Conservation (phyloP, 805 yeast genomes). For the Pichia deserticola region DNA sequence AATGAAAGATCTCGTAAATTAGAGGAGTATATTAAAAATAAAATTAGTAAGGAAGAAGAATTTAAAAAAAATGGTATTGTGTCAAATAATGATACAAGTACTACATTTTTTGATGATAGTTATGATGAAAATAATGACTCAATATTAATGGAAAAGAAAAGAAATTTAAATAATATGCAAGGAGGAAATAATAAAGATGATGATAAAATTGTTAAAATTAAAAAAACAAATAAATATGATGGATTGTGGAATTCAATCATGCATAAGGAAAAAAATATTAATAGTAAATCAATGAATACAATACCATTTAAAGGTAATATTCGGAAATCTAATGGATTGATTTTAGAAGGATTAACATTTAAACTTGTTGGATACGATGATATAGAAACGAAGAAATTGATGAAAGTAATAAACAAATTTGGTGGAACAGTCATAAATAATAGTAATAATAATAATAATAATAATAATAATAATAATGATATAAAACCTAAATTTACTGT, state of each 20-base stretch:
- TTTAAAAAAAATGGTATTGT: not conserved
- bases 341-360: slow-evolving; percentile 17
- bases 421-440: slow-evolving; percentile 12
- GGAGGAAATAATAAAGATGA: not conserved
- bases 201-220: slow-evolving; percentile 11
- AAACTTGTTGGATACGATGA: slow-evolving; percentile 15
- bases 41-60: not conserved
- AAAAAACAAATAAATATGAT: not conserved
- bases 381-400: slow-evolving; percentile 14
- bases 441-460: not conserved
- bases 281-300: not conserved
- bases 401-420: slow-evolving; percentile 19
- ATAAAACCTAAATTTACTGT: slow-evolving; percentile 11
- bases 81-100: not conserved
- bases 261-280: slow-evolving; percentile 8
- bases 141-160: not conserved
- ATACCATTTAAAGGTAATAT: not conserved
- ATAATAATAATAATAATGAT: not conserved
- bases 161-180: not conserved
- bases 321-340: not conserved
- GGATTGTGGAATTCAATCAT: slow-evolving; percentile 22
- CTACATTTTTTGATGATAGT: not conserved
- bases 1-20: slow-evolving; percentile 4
- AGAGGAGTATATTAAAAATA: slow-evolving; percentile 6
- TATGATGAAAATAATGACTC: not conserved